Evolutionary conservation across 495 filamentous ascomycete species (phyloP).

Genomic region (Aspergillus ostianus): DNA sequence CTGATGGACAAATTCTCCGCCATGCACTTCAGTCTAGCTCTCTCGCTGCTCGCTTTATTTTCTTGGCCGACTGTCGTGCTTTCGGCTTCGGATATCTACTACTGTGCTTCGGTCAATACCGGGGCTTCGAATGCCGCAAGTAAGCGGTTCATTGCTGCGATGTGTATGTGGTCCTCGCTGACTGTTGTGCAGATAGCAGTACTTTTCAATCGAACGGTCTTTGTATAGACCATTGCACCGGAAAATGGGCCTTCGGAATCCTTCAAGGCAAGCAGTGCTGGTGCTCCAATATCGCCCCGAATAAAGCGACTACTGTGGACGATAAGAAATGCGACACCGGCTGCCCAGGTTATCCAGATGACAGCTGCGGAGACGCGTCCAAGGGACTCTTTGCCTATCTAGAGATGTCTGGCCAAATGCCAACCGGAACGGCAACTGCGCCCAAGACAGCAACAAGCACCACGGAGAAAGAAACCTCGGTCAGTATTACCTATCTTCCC

Average conservation of each 20-base stretch:
- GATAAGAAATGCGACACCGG: constrained; percentile 47
- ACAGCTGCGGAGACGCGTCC: constrained; percentile 59
- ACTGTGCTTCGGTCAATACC: constrained; percentile 49
- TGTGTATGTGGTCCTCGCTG: constrained; percentile 9
- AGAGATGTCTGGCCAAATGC: constrained; percentile 22
- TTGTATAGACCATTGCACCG: constrained; percentile 54
- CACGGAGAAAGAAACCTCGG: constrained; percentile 7
- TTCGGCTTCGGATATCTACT: constrained; percentile 27
- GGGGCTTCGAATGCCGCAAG: constrained; percentile 29
- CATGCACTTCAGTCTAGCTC: constrained; percentile 20
- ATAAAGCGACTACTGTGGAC: constrained; percentile 34
- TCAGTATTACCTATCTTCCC: constrained; percentile 5
- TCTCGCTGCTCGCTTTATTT: constrained; percentile 26
- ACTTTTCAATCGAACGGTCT: constrained; percentile 66
- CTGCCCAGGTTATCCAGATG: constrained; percentile 67
- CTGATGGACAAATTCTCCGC: background rate
- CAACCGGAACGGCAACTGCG: constrained; percentile 37
- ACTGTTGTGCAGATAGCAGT: constrained; percentile 41
- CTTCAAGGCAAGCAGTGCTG: constrained; percentile 65
- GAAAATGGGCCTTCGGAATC: constrained; percentile 64
- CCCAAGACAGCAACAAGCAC: constrained; percentile 27
- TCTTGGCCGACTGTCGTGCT: constrained; percentile 13
- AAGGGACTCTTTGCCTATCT: constrained; percentile 61
- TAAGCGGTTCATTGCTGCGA: constrained; percentile 17
- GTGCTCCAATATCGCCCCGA: constrained; percentile 71